Evolutionary conservation across 2,329 filamentous ascomycete species (phyloP).

Genomic region (Penicillium sp.): DNA sequence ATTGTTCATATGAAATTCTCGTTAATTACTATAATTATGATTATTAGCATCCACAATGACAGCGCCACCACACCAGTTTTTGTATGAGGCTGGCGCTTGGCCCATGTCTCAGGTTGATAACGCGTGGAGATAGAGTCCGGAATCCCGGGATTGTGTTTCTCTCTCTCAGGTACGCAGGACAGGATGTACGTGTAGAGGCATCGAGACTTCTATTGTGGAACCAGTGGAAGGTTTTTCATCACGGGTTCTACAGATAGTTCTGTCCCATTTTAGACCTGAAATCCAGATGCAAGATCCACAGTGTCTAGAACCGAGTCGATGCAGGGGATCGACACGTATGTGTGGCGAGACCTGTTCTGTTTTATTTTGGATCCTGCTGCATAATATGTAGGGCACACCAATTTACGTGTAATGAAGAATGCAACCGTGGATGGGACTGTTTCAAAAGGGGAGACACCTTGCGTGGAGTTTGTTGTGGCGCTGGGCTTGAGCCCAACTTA

Average conservation of each 20-base stretch:
- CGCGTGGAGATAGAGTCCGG: background rate
- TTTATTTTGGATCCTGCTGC: background rate
- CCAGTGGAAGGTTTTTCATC: background rate
- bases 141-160: no score
- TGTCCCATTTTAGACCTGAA: background rate
- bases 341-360: background rate
- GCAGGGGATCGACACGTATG: background rate
- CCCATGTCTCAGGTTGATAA: conserved; percentile 24
- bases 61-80: background rate
- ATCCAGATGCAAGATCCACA: background rate
- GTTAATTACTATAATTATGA: background rate
- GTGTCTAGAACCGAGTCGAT: background rate
- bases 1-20: background rate
- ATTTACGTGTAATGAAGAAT: background rate
- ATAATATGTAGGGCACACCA: background rate
- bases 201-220: background rate
- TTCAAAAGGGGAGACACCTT: background rate
- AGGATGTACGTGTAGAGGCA: no score
- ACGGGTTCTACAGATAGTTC: background rate
- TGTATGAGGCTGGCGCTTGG: conserved; percentile 7
- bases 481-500: background rate
- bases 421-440: background rate
- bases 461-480: background rate
- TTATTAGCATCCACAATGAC: background rate
- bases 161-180: no score